These are phyloP conservation scores for Saccharum officinarum DNA, from an alignment of 176 grass and related monocot species.

Conservation along the genomic window DNA sequence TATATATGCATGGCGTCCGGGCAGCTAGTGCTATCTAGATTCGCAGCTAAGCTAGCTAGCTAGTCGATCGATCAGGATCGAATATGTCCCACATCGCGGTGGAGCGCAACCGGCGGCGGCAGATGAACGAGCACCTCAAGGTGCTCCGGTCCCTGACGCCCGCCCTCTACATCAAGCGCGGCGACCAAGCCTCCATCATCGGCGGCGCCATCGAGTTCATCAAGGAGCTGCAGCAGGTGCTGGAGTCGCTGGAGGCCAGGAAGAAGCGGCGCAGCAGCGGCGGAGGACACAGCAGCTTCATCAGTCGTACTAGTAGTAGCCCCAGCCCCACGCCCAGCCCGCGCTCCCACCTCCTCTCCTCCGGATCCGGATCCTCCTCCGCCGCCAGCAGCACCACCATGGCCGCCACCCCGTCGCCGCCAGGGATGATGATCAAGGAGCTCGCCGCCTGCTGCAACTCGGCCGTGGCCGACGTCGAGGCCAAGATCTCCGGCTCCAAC, in stretches of 20 bases:
- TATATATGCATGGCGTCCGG: neutral
- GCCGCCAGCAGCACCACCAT: neutral
- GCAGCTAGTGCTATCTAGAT: no score
- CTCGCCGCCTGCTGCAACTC: conserved; percentile 93
- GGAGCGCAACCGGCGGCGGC: conserved; percentile 85
- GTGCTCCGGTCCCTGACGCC: conserved; percentile 87
- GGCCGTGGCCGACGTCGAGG: conserved; percentile 79
- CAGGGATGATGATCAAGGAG: conserved; percentile 40
- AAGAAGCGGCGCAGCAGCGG: conserved; percentile 58
- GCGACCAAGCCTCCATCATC: conserved; percentile 96
- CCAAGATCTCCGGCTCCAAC: conserved; percentile 82
- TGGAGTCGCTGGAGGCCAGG: conserved; percentile 74
- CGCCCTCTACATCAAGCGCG: conserved; percentile 86
- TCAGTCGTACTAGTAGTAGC: neutral
- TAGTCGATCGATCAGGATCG: neutral
- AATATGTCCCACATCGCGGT: conserved; percentile 92
- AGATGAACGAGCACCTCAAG: conserved; percentile 98
- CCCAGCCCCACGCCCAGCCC: conserved; percentile 64
- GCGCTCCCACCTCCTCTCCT: conserved; percentile 40
- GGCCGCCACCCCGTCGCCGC: conserved; percentile 14
- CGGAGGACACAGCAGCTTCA: conserved; percentile 29
- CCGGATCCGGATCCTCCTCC: neutral
- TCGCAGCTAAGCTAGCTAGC: no score
- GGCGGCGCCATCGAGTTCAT: conserved; percentile 97
- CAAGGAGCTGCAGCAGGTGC: conserved; percentile 73